Evolutionary conservation across 2,329 filamentous ascomycete species (phyloP), one percentile per base, ranked within the genome.

Genomic region (Colletotrichum zoysiae): DNA sequence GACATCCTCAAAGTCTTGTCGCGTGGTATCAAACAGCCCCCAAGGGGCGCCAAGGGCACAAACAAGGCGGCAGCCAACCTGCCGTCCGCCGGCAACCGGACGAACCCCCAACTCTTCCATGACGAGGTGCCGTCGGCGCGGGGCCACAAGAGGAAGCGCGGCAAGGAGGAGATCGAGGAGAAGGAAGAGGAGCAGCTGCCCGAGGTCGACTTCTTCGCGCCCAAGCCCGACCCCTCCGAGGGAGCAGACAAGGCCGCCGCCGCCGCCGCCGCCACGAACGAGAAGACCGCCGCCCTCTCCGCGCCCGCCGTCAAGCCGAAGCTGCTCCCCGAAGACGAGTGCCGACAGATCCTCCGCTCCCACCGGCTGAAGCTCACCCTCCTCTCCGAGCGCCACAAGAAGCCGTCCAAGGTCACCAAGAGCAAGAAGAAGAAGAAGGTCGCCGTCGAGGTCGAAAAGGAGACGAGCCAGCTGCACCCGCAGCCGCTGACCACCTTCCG

Each of bases 341-440:
- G 93, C 76, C 91, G 92, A 76, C 89, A 91, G 71, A 85, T 95
- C 14, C 83, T 97, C 73, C 91, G 91, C 73, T 92, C 90, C 68
- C 94, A 97, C 81, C 93, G 95, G 74, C 86, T 98, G 75, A 97
- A 97, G 81, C 88, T 97, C 50, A 93, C 93, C 0, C 84, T 97
- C 60, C 83, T 97, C n/a, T 89, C 88, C 33, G 86, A 86, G 53
- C 77, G 84, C 51, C 82, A 79, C 40, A 80, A 82, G 33, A 81
- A 83, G 9, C 80, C 79, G 51, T 78, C 79, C 23, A 84, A 84
- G 66, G 80, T 84, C 11, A 90, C 88, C 76, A 88, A 88, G 78
- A 85, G 85, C 67, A 90, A 90, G 77, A 88, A 87, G 71, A 88
- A 87, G 71, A 78, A 80, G 74, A 80, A 84, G 70, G 76, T 79